These are phyloP conservation scores for Paragyromitra xinjiangensis DNA, from an alignment of 495 filamentous ascomycete genomes.

Conservation along the genomic window DNA sequence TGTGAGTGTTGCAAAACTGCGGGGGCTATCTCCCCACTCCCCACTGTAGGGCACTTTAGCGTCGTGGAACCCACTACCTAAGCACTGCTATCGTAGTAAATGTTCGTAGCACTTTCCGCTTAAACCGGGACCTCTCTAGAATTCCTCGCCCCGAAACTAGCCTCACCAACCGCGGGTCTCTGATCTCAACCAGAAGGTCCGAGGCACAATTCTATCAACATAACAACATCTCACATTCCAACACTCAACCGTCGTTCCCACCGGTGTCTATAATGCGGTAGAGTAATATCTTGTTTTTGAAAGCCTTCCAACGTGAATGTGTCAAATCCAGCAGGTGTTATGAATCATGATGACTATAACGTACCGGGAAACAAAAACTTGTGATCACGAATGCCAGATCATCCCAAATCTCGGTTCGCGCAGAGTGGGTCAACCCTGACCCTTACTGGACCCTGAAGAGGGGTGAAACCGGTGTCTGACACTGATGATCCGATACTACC, in stretches of 20 bases:
- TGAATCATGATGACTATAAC: background rate
- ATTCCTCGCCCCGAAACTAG: constrained; percentile 1
- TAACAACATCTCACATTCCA: constrained; percentile 5
- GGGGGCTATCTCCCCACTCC: background rate
- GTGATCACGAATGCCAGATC: constrained; percentile 14
- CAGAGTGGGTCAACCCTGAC: constrained; percentile 20
- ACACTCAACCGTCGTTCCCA: background rate
- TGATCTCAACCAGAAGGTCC: constrained; percentile 18
- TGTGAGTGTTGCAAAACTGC: background rate
- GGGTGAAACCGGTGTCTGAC: constrained; percentile 8
- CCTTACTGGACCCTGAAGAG: constrained; percentile 5
- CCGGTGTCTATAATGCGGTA: background rate
- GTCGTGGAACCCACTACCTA: background rate
- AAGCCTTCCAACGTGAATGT: background rate
- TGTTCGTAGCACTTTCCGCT: constrained; percentile 6
- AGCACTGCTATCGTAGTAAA: constrained; percentile 1
- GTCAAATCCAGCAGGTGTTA: constrained; percentile 16
- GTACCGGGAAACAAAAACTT: constrained; percentile 2
- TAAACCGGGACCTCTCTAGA: background rate
- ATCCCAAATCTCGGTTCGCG: constrained; percentile 30
- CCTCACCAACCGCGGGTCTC: background rate
- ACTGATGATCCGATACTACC: background rate
- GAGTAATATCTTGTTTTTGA: background rate
- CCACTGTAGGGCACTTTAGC: background rate
- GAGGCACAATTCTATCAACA: background rate